Percentiles rank a stretch among this genome's conserved stretches.
Evolutionary conservation across 306 rosid species (phyloP).

Genomic region (Sphenostylis stenocarpa): DNA sequence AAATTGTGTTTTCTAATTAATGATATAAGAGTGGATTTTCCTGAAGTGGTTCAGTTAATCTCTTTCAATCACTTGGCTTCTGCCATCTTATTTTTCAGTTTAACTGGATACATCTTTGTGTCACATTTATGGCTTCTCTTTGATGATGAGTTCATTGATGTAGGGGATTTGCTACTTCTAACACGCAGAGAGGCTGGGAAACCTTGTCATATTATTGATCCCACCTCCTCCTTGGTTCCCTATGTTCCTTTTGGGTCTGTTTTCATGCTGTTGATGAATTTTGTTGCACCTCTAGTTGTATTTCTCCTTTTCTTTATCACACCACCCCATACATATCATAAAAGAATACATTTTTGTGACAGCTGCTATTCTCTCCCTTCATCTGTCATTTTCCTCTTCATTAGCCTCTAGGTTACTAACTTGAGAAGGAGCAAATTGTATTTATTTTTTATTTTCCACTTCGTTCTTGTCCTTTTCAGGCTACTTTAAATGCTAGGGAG

Average conservation of each 20-base stretch:
- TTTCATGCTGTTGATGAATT: neutral
- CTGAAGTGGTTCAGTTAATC: neutral
- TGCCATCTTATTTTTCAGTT: neutral
- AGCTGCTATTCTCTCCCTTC: neutral
- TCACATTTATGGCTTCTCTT: neutral
- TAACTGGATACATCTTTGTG: slow-evolving; percentile 5
- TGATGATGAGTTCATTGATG: neutral
- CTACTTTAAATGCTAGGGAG: slow-evolving; percentile 84
- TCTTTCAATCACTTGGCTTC: neutral
- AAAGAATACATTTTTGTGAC: neutral
- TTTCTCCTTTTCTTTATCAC: neutral
- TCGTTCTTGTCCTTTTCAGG: slow-evolving; percentile 51
- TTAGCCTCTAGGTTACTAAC: slow-evolving; percentile 12
- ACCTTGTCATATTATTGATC: neutral
- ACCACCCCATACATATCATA: neutral
- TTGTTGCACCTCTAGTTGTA: neutral
- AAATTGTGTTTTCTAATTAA: neutral
- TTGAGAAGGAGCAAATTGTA: slow-evolving; percentile 4
- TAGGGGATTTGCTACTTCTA: slow-evolving; percentile 1
- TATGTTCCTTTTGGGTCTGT: neutral
- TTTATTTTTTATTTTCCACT: neutral
- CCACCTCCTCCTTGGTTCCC: neutral
- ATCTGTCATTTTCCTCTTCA: slow-evolving; percentile 1
- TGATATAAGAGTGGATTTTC: neutral
- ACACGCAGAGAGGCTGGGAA: slow-evolving; percentile 1